These are phyloP conservation scores for Solanum okadae DNA, from an alignment of 257 asterid species.

Conservation along the genomic window DNA sequence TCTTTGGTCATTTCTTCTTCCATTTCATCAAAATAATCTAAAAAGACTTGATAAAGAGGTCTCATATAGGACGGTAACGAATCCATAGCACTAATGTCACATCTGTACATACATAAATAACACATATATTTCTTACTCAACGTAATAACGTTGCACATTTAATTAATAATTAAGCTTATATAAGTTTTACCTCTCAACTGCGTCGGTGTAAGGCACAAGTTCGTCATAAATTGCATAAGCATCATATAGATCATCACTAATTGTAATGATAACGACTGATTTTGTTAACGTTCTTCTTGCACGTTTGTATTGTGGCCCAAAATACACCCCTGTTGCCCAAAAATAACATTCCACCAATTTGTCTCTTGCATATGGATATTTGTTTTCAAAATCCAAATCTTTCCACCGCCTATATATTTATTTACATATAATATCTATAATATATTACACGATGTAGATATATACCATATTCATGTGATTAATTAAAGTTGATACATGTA, in stretches of 20 bases:
- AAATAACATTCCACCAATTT: too few species aligned
- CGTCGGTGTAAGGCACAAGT: neutral
- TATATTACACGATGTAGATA: too few species aligned
- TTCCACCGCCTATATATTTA: slow-evolving; percentile 1
- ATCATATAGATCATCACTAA: neutral
- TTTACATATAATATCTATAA: neutral
- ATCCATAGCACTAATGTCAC: too few species aligned
- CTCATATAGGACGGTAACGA: too few species aligned
- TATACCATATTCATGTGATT: neutral
- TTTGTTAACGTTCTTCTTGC: neutral
- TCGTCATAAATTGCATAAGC: neutral
- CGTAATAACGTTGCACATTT: too few species aligned
- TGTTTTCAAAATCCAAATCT: neutral
- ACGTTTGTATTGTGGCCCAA: neutral
- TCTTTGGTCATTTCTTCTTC: too few species aligned
- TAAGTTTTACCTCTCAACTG: neutral
- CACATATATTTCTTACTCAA: neutral
- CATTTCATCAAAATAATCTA: too few species aligned
- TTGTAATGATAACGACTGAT: neutral
- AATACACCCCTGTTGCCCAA: neutral
- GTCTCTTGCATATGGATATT: neutral
- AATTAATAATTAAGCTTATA: too few species aligned
- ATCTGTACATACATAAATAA: too few species aligned
- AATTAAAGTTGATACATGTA: neutral
- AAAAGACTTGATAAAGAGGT: too few species aligned